A percentile compares a stretch with the other conserved stretches of the same genome.
These are phyloP conservation scores for Aspergillus heteromorphus DNA, from an alignment of 495 filamentous ascomycete species.

Conservation along the genomic window DNA sequence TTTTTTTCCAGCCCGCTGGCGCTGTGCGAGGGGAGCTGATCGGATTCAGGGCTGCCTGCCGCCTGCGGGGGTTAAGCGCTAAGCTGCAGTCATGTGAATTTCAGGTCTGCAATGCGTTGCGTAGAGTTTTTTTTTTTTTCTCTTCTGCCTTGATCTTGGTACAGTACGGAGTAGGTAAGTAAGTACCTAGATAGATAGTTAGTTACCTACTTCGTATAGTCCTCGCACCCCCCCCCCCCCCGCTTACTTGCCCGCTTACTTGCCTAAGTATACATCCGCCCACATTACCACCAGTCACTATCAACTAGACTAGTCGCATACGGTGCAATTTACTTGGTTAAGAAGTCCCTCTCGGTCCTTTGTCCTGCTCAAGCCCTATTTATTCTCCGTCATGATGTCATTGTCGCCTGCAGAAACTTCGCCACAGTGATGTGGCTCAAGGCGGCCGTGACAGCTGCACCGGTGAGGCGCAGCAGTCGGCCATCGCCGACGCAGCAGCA, in stretches of 20 bases:
- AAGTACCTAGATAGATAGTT: not conserved
- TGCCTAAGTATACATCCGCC: not conserved
- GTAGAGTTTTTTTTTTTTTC: not conserved
- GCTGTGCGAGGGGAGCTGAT: not conserved
- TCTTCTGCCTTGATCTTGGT: not conserved
- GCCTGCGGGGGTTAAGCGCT: not conserved
- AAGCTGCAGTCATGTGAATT: not conserved
- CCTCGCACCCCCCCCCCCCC: no score
- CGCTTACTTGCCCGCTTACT: not conserved
- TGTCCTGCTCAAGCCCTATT: not conserved
- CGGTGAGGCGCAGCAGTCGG: constrained; percentile 20
- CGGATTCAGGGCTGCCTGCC: no score
- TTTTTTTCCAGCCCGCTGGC: not conserved
- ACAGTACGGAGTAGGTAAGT: not conserved
- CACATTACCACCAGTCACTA: not conserved
- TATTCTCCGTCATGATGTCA: constrained; percentile 9
- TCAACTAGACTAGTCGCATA: not conserved
- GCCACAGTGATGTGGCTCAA: constrained; percentile 19
- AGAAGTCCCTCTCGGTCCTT: not conserved
- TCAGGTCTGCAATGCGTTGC: not conserved
- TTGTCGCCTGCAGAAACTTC: constrained; percentile 20
- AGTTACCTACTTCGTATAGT: not conserved
- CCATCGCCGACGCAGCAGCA: constrained; percentile 11
- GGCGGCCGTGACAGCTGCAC: constrained; percentile 12
- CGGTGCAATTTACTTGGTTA: not conserved